Evolutionary conservation across 176 grass and related monocot species (phyloP), one percentile per base, ranked within the genome.

Genomic region (Ampelocalamus luodianensis): DNA sequence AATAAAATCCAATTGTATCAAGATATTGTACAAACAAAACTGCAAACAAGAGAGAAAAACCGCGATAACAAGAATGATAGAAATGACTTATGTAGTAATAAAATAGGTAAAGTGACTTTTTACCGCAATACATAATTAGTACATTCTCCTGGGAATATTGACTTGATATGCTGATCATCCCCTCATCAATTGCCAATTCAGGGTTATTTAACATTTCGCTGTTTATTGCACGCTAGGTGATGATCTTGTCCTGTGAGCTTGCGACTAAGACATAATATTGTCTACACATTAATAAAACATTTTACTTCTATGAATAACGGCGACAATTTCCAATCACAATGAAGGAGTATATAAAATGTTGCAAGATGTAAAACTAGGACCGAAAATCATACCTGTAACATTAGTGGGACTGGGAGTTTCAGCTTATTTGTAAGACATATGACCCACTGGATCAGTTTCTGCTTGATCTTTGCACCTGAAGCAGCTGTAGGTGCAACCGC

Each of bases 131-230:
- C 1, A n/a, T 68, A 44, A 53, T 69, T 50, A 64, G 20, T 10
- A 68, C 92, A 18, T 90, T 92, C 94, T 81, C 92, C 77, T 94
- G 83, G 46, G 94, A 97, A 89, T 97, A 97, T 45, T 90, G 86
- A 69, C 88, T 83, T 66, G 94, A 97, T 50, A 92, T 58, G 63
- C 81, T 92, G 77, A 97, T 97, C 48, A 90, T 94, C 16, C 94
- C 94, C 62, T 92, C 94, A 26, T 97, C 94, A 59, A n/a, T n/a
- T n/a, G n/a, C n/a, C n/a, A n/a, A n/a, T n/a, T n/a, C n/a, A n/a
- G n/a, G n/a, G n/a, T n/a, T n/a, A n/a, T n/a, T n/a, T n/a, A n/a
- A n/a, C n/a, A n/a, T n/a, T n/a, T n/a, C n/a, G n/a, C n/a, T n/a
- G n/a, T n/a, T n/a, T n/a, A n/a, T n/a, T n/a, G n/a, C n/a, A n/a